Base-by-base conservation (phyloP, 441 rosid species). In the Hura crepitans region DNA sequence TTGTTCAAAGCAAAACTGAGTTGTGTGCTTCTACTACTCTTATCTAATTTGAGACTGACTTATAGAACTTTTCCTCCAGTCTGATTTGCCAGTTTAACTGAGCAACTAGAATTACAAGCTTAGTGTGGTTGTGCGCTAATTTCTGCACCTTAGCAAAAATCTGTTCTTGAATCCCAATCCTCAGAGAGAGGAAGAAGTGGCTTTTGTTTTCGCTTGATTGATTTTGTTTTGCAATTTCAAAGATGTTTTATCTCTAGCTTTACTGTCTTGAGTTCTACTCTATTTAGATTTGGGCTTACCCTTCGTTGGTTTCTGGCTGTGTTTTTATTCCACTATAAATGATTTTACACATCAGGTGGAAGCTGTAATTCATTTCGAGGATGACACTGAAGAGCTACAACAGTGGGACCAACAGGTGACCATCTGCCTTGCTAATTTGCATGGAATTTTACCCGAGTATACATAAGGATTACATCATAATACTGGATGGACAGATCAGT, bases 371-470 rank as follows among this genome's bases (percentile, higher is more conserved):
- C 97, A 96, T 81, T 96, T 96, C 72, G 98, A 93, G 78, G 99
- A 96, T 73, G 99, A 89, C 79, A 86, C 92, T 14, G 98, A 88
- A 69, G 97, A 96, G 79, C 84, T 96, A 76, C 97, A 88, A 75
- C 98, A 85, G 77, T 96, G 98, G 98, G 99, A 96, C 86, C 97
- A 96, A 74, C 97, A 89, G 99, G 99, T 95, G 50, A 67, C 51
- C 53, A 20, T 69, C 17, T 7, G 17, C 17, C 50, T 20, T 30
- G 23, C 39, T 39, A 61, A 12, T 18, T 0, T 10, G 45, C 54
- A 45, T 46, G 47, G 23, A 22, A 18, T 9, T 71, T 30, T 15
- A 37, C 28, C 28, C 2, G 15, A 56, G 14, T 14, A 15, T 18
- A 30, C 42, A 43, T 1, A 13, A 2, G 30, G 5, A 60, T 39